These are phyloP conservation scores for Cercospora nicotianae DNA, from an alignment of 2,329 filamentous ascomycete genomes.

Conservation along the genomic window DNA sequence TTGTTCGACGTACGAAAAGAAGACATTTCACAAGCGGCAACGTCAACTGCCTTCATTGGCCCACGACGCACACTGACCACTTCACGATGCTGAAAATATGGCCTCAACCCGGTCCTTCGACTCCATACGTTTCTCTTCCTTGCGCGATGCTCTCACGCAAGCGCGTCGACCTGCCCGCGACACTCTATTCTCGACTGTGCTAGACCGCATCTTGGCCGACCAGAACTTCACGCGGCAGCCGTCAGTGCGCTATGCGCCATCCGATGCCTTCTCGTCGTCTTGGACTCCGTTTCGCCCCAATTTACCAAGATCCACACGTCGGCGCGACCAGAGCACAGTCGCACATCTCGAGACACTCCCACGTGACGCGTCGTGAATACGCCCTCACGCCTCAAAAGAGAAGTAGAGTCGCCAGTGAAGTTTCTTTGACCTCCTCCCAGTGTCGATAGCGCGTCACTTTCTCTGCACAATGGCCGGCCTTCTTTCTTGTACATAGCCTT, in stretches of 20 bases:
- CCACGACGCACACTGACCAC: constrained; percentile 7
- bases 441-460: constrained; percentile 15
- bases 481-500: constrained; percentile 19
- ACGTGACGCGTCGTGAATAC: constrained; percentile 7
- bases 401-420: constrained; percentile 4
- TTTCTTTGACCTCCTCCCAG: constrained; percentile 15
- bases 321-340: constrained; percentile 15
- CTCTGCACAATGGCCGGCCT: constrained; percentile 19
- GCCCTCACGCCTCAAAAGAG: constrained; percentile 4
- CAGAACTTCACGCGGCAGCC: constrained; percentile 9
- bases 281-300: constrained; percentile 18
- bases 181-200: constrained; percentile 23
- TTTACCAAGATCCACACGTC: constrained; percentile 18
- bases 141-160: constrained; percentile 22
- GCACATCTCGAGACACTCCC: constrained; percentile 13
- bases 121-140: constrained; percentile 20
- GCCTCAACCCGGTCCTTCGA: constrained; percentile 12
- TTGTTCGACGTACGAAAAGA: constrained; percentile 23
- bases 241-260: constrained; percentile 23
- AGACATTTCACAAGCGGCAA: constrained; percentile 24
- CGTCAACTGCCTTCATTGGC: constrained; percentile 21
- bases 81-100: background rate
- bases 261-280: constrained; percentile 3
- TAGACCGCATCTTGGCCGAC: constrained; percentile 11
- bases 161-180: constrained; percentile 24